Evolutionary conservation across 2,329 filamentous ascomycete genomes (phyloP).

Genomic region (Diaporthe sp.): DNA sequence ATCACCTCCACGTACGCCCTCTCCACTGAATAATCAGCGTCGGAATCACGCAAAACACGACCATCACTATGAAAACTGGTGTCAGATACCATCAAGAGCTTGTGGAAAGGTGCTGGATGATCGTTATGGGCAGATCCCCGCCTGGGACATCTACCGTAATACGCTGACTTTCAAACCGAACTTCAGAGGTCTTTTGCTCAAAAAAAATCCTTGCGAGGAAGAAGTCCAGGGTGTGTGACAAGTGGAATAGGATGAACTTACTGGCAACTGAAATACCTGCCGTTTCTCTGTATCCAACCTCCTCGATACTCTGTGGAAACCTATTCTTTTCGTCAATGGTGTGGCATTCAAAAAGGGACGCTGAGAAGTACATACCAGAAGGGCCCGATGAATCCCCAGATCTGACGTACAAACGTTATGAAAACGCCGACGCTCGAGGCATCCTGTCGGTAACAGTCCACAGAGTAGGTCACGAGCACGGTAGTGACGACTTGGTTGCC

Average conservation of each 20-base stretch:
- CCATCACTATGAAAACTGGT: slow-evolving; percentile 40
- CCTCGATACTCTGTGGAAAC: slow-evolving; percentile 52
- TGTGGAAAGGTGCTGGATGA: neutral
- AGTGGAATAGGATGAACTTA: neutral
- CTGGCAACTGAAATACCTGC: slow-evolving; percentile 47
- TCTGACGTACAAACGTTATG: slow-evolving; percentile 65
- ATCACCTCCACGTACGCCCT: slow-evolving; percentile 31
- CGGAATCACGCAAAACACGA: slow-evolving; percentile 37
- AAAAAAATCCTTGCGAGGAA: neutral
- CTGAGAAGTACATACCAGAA: slow-evolving; percentile 41
- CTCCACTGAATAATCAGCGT: slow-evolving; percentile 36
- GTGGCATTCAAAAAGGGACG: neutral
- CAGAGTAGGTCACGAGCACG: slow-evolving; percentile 67
- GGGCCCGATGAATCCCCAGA: slow-evolving; percentile 61
- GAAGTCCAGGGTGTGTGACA: neutral
- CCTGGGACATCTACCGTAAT: too few relatives aligned
- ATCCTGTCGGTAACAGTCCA: slow-evolving; percentile 65
- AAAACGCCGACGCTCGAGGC: slow-evolving; percentile 67
- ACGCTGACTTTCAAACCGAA: too few relatives aligned
- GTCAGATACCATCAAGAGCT: neutral
- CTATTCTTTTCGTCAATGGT: slow-evolving; percentile 30
- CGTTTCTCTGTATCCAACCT: slow-evolving; percentile 45
- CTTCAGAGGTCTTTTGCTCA: neutral
- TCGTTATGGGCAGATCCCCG: too few relatives aligned
- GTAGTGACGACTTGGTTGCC: slow-evolving; percentile 72